A percentile compares a stretch with the other conserved stretches of the same genome.
Conservation (phyloP, 2,329 filamentous ascomycete species). For the Magnaporthiopsis incrustans region DNA sequence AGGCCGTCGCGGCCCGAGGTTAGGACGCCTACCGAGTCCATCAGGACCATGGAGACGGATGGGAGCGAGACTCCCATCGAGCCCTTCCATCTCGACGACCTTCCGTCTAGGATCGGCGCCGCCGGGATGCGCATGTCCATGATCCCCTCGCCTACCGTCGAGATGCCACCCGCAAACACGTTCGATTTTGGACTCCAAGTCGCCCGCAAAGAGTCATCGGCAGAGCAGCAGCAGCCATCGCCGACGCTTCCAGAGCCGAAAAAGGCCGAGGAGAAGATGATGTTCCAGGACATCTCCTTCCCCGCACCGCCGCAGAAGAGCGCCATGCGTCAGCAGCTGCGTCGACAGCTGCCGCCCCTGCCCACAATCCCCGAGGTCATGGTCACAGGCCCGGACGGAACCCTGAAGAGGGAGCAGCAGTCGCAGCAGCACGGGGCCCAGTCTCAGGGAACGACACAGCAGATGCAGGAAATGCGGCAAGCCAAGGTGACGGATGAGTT, state of each 20-base stretch:
- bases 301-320: conserved; percentile 25
- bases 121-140: conserved; percentile 24
- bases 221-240: conserved; percentile 5
- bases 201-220: neutral
- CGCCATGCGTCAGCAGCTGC: conserved; percentile 13
- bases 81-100: conserved; percentile 41
- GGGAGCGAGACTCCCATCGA: conserved; percentile 34
- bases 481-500: conserved; percentile 28
- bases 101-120: conserved; percentile 34
- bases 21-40: conserved; percentile 19
- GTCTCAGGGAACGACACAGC: neutral
- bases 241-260: neutral
- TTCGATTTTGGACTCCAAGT: conserved; percentile 11
- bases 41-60: conserved; percentile 19
- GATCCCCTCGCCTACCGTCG: conserved; percentile 19
- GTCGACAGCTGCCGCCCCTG: conserved; percentile 18
- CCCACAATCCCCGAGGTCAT: conserved; percentile 32
- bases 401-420: neutral
- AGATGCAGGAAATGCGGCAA: conserved; percentile 4
- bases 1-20: conserved; percentile 25
- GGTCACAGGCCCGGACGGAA: too few relatives aligned
- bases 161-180: conserved; percentile 19
- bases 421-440: neutral
- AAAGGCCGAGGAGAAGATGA: conserved; percentile 9
- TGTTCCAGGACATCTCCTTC: conserved; percentile 17